Base-by-base conservation (phyloP, 2,329 filamentous ascomycete genomes). In the Aureobasidium sp. region DNA sequence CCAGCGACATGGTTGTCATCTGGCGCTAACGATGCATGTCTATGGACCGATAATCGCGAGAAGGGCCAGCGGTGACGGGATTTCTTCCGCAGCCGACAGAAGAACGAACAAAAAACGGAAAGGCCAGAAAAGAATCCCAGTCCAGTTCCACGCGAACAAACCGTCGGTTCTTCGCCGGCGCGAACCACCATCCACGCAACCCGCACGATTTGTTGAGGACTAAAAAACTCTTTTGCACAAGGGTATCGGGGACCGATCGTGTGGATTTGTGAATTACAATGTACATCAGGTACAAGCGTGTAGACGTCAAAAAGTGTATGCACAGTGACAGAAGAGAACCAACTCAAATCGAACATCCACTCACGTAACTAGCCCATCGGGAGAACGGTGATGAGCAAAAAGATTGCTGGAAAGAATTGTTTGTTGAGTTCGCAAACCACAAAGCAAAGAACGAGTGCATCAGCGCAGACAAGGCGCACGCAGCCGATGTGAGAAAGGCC, bases 111-210 rank as follows among this genome's bases (percentile, higher is more conserved):
- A 48, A 42, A 54, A 11, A 37, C 50, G 50, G 41, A 21, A 57
- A 45, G 14, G 39, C 34, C 11, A 44, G 14, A 27, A 57, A 25
- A 30, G 14, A 3, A 32, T 21, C 39, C 27, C 27, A 37, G 7
- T 3, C 30, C 41, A n/a, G 9, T 45, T 45, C 41, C 41, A 57
- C 53, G 50, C 50, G 50, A 54, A 9, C 37, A 14, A 54, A 54
- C 50, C 50, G 25, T 54, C 50, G 50, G 50, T 54, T 54, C 50
- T 54, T 42, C 50, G 16, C 53, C 53, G 53, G 53, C 53, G 53
- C 11, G 53, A 57, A 45, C 41, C 53, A 57, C 27, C 29, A 21
- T 37, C 29, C 30, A 39, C 39, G 51, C 27, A 55, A 34, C 29
- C 51, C 25, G 6, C 16, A 41, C 41, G 53, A 57, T 36, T 30